phyloP scores from a whole-genome alignment of 768 basidiomycete species.

The Tulasnella sp. region DNA sequence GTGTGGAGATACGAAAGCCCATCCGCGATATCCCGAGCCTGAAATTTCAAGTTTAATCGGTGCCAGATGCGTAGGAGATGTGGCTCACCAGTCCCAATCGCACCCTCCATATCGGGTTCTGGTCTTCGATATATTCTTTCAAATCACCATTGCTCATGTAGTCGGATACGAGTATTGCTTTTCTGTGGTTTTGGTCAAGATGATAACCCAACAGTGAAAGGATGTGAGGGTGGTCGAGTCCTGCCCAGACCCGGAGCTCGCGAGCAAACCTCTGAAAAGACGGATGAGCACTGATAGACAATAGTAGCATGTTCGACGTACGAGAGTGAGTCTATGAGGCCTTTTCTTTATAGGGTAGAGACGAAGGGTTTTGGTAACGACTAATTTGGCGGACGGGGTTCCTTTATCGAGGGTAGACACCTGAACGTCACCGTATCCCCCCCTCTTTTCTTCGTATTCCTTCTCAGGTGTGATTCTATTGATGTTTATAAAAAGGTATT shows the following conservation, averaged over 20 bases:
- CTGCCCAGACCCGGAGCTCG: constrained; percentile 5
- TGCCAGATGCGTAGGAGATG: no score
- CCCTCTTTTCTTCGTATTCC: background rate
- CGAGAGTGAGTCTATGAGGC: background rate
- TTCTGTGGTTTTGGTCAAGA: background rate
- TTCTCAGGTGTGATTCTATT: background rate
- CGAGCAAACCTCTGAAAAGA: constrained; percentile 9
- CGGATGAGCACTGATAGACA: background rate
- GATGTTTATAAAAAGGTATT: background rate
- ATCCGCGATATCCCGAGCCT: background rate
- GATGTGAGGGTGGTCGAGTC: background rate
- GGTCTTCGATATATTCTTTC: background rate
- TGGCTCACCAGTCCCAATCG: background rate
- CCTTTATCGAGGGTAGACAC: background rate
- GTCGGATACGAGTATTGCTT: background rate
- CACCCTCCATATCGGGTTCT: background rate
- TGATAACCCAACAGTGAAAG: constrained; percentile 16
- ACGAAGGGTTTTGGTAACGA: background rate
- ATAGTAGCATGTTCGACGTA: background rate
- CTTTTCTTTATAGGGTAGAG: background rate
- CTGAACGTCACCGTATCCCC: background rate
- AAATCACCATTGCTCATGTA: constrained; percentile 7
- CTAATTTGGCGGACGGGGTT: background rate
- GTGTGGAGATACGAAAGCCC: constrained; percentile 16
- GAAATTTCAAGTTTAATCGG: background rate